Base-by-base conservation (phyloP, 441 rosid genomes). In the Gossypium aridum region DNA sequence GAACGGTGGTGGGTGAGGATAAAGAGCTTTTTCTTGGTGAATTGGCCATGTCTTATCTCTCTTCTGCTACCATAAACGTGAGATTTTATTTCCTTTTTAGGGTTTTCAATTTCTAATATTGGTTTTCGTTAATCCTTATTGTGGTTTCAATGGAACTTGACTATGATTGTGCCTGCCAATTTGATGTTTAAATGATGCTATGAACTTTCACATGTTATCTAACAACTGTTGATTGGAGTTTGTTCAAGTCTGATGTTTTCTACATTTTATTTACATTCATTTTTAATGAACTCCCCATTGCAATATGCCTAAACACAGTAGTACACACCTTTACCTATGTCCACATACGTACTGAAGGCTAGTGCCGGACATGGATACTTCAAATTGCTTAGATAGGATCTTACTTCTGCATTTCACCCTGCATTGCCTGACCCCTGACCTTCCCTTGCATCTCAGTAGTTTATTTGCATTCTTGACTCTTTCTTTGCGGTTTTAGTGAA, bases 21-120 rank as follows among this genome's bases (percentile, higher is more conserved):
- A 92, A 83, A 78, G 83, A 82, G 0, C 75, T 89, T 17, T 88
- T 89, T 70, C 91, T 91, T 6, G 97, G 96, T 54, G 95, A 92
- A 86, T 69, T 94, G 84, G 73, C 85, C 78, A 80, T 85, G 53
- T 86, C 94, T 69, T 90, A 90, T 78, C 97, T 92, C 73, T 87
- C 91, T 53, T 79, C 91, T 55, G 91, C 92, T n/a, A 71, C 80
- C 1, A 7, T 5, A 10, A 65, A 79, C 77, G 97, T 91, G 45
- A 78, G 85, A 34, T 34, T 6, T 34, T 34, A 34, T 34, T 25
- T 25, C 10, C 2, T 31, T 31, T 39, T 34, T 34, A 34, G 14
- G 34, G 53, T 54, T 67, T 16, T 7, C 47, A 20, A 39, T 61
- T 61, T 61, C 43, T 26, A 7, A 14, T 13, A 25, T 60, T 60